These are phyloP conservation scores for Thalassiosira allenii DNA, from an alignment of 352 stramenopile genomes.

Conservation along the genomic window DNA sequence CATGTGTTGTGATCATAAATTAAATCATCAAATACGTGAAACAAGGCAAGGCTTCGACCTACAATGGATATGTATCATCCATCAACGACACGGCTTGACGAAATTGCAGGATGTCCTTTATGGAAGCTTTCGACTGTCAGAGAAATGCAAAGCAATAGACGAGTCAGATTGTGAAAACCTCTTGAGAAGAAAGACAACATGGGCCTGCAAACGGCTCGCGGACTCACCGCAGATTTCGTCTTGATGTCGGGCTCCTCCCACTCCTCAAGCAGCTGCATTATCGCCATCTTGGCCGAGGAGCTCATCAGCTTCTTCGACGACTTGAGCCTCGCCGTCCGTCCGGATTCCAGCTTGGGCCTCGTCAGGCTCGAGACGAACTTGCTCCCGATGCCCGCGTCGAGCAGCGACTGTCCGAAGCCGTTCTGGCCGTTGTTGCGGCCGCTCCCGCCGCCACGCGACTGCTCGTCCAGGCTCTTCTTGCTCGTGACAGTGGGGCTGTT, in stretches of 20 bases:
- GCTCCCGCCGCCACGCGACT: not conserved
- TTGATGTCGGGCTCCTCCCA: slow-evolving; percentile 63
- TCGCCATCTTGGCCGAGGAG: slow-evolving; percentile 38
- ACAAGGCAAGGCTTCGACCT: too few species aligned
- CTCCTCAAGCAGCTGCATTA: slow-evolving; percentile 56
- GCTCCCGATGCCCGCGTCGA: slow-evolving; percentile 30
- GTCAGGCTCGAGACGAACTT: slow-evolving; percentile 20
- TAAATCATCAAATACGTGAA: too few species aligned
- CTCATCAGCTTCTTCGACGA: not conserved
- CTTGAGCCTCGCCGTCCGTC: slow-evolving; percentile 1
- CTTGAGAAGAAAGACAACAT: too few species aligned
- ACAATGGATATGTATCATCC: slow-evolving; percentile 68
- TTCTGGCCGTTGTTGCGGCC: not conserved
- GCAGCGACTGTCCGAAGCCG: slow-evolving; percentile 55
- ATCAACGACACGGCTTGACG: slow-evolving; percentile 69
- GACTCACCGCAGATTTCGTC: slow-evolving; percentile 14
- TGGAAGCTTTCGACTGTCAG: slow-evolving; percentile 40
- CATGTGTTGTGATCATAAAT: too few species aligned
- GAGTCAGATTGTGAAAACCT: too few species aligned
- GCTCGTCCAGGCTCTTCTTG: slow-evolving; percentile 8
- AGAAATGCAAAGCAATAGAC: too few species aligned
- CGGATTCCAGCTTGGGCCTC: not conserved
- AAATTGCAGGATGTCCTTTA: slow-evolving; percentile 56
- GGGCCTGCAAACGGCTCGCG: not conserved
- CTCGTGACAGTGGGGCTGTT: not conserved